Conservation (phyloP, 176 grass and related monocot genomes). For the Lolium multiflorum region DNA sequence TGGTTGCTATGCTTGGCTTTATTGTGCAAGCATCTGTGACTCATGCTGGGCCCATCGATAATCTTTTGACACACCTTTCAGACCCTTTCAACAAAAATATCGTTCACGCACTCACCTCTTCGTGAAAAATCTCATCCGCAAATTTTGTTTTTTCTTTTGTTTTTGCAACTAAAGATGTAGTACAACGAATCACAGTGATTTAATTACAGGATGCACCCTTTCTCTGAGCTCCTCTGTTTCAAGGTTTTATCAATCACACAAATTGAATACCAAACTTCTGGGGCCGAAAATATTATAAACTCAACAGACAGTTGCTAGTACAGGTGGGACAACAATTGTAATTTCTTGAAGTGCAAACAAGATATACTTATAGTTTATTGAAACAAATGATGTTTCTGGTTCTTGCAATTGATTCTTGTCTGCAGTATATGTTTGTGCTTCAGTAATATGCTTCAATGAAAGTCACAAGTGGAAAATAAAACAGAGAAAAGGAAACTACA, state of each 20-base stretch:
- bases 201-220: background rate
- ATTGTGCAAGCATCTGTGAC: slow-evolving; percentile 79
- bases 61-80: slow-evolving; percentile 81
- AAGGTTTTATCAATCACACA: background rate
- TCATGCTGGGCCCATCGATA: slow-evolving; percentile 77
- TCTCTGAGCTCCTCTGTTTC: background rate
- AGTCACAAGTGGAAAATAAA: background rate
- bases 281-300: background rate
- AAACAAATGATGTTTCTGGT: background rate
- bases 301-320: background rate
- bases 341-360: background rate
- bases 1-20: slow-evolving; percentile 92
- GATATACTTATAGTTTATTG: background rate
- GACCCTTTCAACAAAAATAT: slow-evolving; percentile 85
- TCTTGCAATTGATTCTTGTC: slow-evolving; percentile 5
- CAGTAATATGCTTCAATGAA: background rate
- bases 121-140: slow-evolving; percentile 17
- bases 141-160: background rate
- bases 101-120: slow-evolving; percentile 54
- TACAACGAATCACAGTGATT: background rate
- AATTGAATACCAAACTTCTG: background rate
- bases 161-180: background rate
- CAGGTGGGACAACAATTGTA: background rate
- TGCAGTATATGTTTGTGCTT: background rate
- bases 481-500: background rate